A percentile compares a stretch with the other conserved stretches of the same genome.
Evolutionary conservation across 148 eudicot genomes (phyloP).

Genomic region (Silene latifolia): DNA sequence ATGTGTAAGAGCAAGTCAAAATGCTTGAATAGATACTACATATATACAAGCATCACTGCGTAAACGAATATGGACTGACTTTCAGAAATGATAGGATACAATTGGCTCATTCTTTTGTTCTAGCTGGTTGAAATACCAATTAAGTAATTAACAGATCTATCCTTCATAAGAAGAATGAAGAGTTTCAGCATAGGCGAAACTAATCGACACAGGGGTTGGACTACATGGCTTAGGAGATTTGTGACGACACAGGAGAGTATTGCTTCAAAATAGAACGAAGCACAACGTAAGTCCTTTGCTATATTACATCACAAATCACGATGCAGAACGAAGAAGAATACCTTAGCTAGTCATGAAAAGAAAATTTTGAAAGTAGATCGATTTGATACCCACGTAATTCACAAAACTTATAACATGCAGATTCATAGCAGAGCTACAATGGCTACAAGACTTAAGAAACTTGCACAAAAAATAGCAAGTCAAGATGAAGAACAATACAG

Average conservation of each 20-base stretch:
- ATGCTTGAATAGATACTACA: constrained; percentile 10
- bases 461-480: neutral
- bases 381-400: neutral
- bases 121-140: too few relatives aligned
- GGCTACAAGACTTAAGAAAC: neutral
- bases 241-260: too few relatives aligned
- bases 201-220: neutral
- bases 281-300: too few relatives aligned
- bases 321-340: too few relatives aligned
- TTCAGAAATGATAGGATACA: too few relatives aligned
- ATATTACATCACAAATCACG: too few relatives aligned
- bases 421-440: neutral
- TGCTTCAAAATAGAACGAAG: too few relatives aligned
- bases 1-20: constrained; percentile 18
- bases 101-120: too few relatives aligned
- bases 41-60: constrained; percentile 10
- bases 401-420: neutral
- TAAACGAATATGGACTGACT: too few relatives aligned
- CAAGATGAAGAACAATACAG: neutral
- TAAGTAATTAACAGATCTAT: too few relatives aligned
- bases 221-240: neutral
- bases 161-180: too few relatives aligned
- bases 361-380: neutral
- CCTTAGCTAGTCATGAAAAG: neutral
- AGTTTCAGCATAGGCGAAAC: too few relatives aligned